Percentiles rank a stretch among this genome's conserved stretches.
Conservation (phyloP, 148 eudicot genomes). For the Camellia japonica region DNA sequence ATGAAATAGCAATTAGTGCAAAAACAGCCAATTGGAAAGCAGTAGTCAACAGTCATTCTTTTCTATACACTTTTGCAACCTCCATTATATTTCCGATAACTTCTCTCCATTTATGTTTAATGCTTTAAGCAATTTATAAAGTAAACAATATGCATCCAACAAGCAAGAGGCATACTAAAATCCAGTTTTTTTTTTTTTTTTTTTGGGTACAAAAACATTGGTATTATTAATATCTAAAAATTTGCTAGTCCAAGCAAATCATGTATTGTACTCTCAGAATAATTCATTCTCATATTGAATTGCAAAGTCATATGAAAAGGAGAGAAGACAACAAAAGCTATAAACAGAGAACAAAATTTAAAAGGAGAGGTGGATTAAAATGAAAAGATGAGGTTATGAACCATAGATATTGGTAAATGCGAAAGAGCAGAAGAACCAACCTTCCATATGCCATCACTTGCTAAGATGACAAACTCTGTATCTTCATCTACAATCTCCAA, state of each 20-base stretch:
- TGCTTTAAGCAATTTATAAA: background rate
- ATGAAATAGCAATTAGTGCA: background rate
- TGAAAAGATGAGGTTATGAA: background rate
- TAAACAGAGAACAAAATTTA: background rate
- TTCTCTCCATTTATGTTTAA: background rate
- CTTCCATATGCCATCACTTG: constrained; percentile 84
- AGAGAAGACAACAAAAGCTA: background rate
- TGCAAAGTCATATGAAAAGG: background rate
- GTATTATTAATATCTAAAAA: background rate
- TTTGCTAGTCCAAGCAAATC: background rate
- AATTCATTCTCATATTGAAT: background rate
- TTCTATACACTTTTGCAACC: background rate
- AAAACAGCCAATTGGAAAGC: background rate
- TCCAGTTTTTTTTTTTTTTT: background rate
- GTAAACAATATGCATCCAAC: background rate
- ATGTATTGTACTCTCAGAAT: background rate
- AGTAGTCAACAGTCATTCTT: background rate
- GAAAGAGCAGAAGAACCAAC: constrained; percentile 22
- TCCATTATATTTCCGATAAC: background rate
- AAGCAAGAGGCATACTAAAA: background rate
- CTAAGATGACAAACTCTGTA: constrained; percentile 54
- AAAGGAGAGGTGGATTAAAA: too few relatives aligned
- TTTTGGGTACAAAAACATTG: too few relatives aligned
- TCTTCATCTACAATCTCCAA: constrained; percentile 53
- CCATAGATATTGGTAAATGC: background rate